Base-by-base conservation (phyloP, 768 basidiomycete genomes). In the Cystofilobasidium capitatum region DNA sequence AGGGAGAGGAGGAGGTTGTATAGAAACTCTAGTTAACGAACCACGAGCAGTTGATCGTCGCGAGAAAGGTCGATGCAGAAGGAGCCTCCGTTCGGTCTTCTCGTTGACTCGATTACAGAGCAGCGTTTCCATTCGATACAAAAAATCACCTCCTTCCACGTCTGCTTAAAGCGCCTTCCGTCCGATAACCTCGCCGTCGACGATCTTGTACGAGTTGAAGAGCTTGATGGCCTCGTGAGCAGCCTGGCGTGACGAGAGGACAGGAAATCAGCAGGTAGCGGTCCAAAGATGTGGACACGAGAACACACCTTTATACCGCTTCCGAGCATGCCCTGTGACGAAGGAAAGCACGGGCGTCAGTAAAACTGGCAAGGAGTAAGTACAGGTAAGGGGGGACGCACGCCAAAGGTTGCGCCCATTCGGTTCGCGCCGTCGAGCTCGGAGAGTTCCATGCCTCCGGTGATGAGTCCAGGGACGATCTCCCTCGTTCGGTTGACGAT, bases 351-450 rank as follows among this genome's bases (percentile, higher is more conserved):
- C n/a, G n/a, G n/a, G n/a, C n/a, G n/a, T n/a, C n/a, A n/a, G n/a
- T n/a, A n/a, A n/a, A n/a, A n/a, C n/a, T n/a, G n/a, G n/a, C n/a
- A n/a, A n/a, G n/a, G n/a, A n/a, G n/a, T n/a, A n/a, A n/a, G n/a
- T n/a, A n/a, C n/a, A n/a, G n/a, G n/a, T n/a, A 45, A 45, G 44
- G 17, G 17, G 8, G 17, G 44, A 45, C 44, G 44, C 17, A 45
- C 86, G 29, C 86, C 88, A 71, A 88, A 89, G 3, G 87, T 88
- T 7, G 87, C 87, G 26, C 80, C 84, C 85, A 87, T 86, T 33
- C 88, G 81, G 79, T 87, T 86, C 31, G 83, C 83, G 17, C 88
- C 88, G 75, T 88, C 87, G 74, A 88, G 85, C 75, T 88, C 66
- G 10, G 85, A 85, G 60, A 90, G 79, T 76, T 90, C 88, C 88